These are phyloP conservation scores for Metschnikowia picachoensis DNA, from an alignment of 805 yeast species.

Conservation along the genomic window DNA sequence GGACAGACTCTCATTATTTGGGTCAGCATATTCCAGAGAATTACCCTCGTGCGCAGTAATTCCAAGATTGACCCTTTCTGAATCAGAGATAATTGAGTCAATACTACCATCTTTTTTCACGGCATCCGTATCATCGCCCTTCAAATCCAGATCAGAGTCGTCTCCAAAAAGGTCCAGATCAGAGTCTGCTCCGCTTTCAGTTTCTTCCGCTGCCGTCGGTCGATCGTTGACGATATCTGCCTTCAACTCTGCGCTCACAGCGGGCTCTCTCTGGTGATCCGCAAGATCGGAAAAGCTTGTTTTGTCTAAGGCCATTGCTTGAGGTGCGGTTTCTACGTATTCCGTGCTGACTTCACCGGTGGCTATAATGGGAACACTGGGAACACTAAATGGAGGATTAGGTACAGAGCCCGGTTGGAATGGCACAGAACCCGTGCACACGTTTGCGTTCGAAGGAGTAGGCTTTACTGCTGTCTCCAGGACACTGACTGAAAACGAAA, in stretches of 20 bases:
- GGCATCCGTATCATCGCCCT: background rate
- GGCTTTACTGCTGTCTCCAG: conserved; percentile 15
- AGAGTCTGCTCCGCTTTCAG: conserved; percentile 3
- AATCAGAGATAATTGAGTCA: background rate
- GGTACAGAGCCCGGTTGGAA: background rate
- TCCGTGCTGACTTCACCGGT: background rate
- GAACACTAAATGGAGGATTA: conserved; percentile 13
- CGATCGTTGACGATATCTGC: background rate
- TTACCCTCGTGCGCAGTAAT: no score
- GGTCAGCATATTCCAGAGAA: no score
- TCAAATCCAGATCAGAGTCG: conserved; percentile 12
- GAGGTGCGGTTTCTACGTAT: background rate
- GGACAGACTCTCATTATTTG: no score
- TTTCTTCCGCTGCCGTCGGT: background rate
- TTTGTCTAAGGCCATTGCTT: no score
- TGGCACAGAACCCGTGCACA: background rate
- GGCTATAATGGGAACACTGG: conserved; percentile 9
- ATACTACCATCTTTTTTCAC: background rate
- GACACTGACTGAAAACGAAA: conserved; percentile 13
- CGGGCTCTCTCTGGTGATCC: no score
- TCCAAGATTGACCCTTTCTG: no score
- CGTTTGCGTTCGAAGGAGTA: background rate
- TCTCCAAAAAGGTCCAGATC: conserved; percentile 18
- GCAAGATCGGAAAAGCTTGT: no score
- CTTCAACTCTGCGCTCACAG: background rate